phyloP scores from a whole-genome alignment of 169 alveolate genomes.

The Babesia divergens region DNA sequence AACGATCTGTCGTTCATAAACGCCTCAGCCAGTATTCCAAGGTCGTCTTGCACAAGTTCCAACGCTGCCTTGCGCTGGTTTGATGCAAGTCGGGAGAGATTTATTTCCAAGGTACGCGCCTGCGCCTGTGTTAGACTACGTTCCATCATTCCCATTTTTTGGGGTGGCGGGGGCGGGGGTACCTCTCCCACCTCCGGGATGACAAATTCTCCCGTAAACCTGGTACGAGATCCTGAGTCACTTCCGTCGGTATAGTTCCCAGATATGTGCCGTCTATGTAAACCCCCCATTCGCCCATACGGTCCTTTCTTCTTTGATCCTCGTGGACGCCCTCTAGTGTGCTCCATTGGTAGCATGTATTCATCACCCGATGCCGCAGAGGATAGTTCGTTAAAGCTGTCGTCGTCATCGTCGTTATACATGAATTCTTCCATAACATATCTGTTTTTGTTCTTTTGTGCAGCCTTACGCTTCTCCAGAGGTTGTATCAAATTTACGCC shows the following conservation, averaged over 20 bases:
- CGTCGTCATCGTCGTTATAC: slow-evolving; percentile 22
- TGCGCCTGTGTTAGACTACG: slow-evolving; percentile 76
- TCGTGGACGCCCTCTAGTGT: not conserved
- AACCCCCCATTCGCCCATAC: not conserved
- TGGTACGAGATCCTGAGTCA: slow-evolving; percentile 7
- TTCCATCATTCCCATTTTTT: slow-evolving; percentile 72
- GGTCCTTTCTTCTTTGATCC: slow-evolving; percentile 1
- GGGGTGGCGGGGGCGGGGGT: slow-evolving; percentile 80
- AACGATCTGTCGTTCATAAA: slow-evolving; percentile 73
- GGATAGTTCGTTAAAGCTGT: slow-evolving; percentile 35
- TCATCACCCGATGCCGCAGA: slow-evolving; percentile 32
- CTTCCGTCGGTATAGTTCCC: not conserved
- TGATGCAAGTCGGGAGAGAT: slow-evolving; percentile 77
- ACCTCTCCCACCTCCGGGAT: slow-evolving; percentile 75
- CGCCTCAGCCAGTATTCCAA: slow-evolving; percentile 81
- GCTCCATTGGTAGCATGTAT: slow-evolving; percentile 11
- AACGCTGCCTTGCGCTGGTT: slow-evolving; percentile 82
- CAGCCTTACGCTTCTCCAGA: slow-evolving; percentile 35
- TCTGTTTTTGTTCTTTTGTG: slow-evolving; percentile 14
- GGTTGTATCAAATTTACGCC: not conserved
- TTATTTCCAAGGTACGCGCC: slow-evolving; percentile 68
- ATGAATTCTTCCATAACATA: slow-evolving; percentile 20
- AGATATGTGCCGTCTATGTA: not conserved
- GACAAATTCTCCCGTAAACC: slow-evolving; percentile 1
- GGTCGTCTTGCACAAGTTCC: slow-evolving; percentile 83